A percentile compares a stretch with the other conserved stretches of the same genome.
phyloP scores from a whole-genome alignment of 768 basidiomycete genomes.

The Pleurotus salmoneostramineus region DNA sequence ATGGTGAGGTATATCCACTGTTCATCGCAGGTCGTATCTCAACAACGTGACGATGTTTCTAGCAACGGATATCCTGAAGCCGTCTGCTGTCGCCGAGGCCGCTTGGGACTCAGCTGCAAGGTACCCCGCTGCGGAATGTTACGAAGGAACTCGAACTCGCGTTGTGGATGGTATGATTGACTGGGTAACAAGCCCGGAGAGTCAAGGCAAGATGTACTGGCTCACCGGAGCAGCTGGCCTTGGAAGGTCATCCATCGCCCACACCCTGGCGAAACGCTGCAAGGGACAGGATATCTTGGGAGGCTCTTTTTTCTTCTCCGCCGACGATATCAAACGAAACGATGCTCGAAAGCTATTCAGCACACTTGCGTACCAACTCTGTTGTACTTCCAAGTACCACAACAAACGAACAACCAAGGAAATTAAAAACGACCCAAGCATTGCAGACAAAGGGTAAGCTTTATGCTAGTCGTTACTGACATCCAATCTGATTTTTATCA shows the following conservation, averaged over 20 bases:
- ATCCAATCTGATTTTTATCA: neutral
- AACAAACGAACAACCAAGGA: neutral
- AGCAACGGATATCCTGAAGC: neutral
- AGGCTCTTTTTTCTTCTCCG: conserved; percentile 26
- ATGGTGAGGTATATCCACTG: neutral
- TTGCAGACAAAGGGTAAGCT: neutral
- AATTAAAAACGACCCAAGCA: neutral
- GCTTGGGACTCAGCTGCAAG: neutral
- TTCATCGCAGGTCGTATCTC: neutral
- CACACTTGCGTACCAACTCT: conserved; percentile 29
- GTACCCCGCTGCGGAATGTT: neutral
- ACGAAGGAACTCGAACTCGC: conserved; percentile 3
- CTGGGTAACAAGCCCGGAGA: neutral
- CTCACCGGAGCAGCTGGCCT: conserved; percentile 27
- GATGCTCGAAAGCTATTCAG: conserved; percentile 23
- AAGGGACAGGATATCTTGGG: conserved; percentile 15
- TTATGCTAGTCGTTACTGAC: neutral
- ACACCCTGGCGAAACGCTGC: conserved; percentile 19
- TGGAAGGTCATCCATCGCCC: conserved; percentile 30
- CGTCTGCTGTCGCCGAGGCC: neutral
- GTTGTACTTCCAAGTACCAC: conserved; percentile 7
- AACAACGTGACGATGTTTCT: neutral
- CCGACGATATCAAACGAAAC: conserved; percentile 18
- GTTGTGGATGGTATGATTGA: neutral
- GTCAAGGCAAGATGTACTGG: conserved; percentile 19